Base-by-base conservation (phyloP, 164 flowering plant genomes). In the Brasenia schreberi region DNA sequence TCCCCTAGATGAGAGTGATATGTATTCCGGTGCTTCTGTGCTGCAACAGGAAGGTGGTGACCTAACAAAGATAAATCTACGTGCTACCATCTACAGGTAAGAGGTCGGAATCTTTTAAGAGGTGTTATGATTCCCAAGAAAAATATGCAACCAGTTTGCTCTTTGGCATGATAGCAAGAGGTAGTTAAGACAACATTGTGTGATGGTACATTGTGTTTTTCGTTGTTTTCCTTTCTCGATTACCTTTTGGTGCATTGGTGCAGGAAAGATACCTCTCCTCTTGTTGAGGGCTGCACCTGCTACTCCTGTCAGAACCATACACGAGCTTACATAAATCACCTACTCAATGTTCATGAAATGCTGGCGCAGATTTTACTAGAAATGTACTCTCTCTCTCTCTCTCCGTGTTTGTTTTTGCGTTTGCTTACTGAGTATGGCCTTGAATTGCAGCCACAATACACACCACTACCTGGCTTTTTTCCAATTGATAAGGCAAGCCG, bases 281-380 rank as follows among this genome's bases (percentile, higher is more conserved):
- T 92, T 7, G 71, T 87, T 4, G 81, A 77, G 23, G 71, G 72
- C 42, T 92, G 98, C 62, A 65, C 58, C 67, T 92, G 98, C 79
- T 92, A 85, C 71, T 87, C 98, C 9, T 92, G 98, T 70, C 77
- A 78, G 77, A 86, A 92, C 76, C 95, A 92, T 69, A 88, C 91
- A 7, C 79, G 79, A 72, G 95, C 98, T 10, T 92, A 92, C 71
- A 85, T 92, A 65, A 87, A 89, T 78, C 98, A 92, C 73, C 80
- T 92, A 52, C 87, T 92, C 77, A 92, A 92, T 77, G 96, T 85
- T 66, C 92, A 85, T 67, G 98, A 92, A 71, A 89, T 92, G 98
- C 80, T 92, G 72, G 93, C 96, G 16, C 90, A 82, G 66, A 89
- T 83, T 82, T 80, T 92, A 56, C 78, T 92, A 14, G 96, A 92